A percentile compares a stretch with the other conserved stretches of the same genome.
Conservation (phyloP, 495 filamentous ascomycete genomes). For the Patellaria atrata region DNA sequence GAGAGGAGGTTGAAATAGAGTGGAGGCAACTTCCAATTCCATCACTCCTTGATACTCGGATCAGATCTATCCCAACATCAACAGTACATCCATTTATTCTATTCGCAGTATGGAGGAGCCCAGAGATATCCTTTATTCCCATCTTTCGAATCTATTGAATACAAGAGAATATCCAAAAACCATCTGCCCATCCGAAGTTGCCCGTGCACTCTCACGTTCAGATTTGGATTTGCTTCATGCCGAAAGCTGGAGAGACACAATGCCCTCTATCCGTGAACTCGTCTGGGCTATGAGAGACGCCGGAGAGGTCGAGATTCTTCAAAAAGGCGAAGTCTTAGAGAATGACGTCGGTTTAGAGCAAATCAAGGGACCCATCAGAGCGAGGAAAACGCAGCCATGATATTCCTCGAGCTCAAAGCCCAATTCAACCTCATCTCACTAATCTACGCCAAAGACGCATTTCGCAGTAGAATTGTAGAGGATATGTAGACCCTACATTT, state of each 20-base stretch:
- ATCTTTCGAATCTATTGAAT: constrained; percentile 10
- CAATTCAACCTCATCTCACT: too few relatives aligned
- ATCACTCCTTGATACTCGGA: too few relatives aligned
- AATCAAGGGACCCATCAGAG: constrained; percentile 30
- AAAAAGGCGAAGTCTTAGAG: constrained; percentile 29
- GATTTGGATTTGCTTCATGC: constrained; percentile 25
- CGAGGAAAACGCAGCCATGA: constrained; percentile 14
- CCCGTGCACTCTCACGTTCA: constrained; percentile 25
- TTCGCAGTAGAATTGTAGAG: too few relatives aligned
- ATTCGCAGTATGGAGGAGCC: too few relatives aligned
- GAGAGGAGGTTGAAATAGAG: too few relatives aligned
- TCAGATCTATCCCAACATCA: too few relatives aligned
- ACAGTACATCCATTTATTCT: too few relatives aligned
- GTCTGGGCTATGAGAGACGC: constrained; percentile 24
- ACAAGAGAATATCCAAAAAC: constrained; percentile 30
- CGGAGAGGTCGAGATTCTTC: constrained; percentile 34
- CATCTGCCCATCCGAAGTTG: constrained; percentile 37
- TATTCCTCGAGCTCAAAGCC: too few relatives aligned
- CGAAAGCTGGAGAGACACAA: constrained; percentile 30
- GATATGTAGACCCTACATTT: too few relatives aligned
- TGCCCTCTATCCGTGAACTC: constrained; percentile 29
- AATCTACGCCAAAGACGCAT: too few relatives aligned
- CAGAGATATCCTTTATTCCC: too few relatives aligned
- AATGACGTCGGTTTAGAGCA: constrained; percentile 19
- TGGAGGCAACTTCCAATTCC: too few relatives aligned